A percentile compares a stretch with the other conserved stretches of the same genome.
phyloP scores from a whole-genome alignment of 345 rosid genomes.

The Mercurialis annua region DNA sequence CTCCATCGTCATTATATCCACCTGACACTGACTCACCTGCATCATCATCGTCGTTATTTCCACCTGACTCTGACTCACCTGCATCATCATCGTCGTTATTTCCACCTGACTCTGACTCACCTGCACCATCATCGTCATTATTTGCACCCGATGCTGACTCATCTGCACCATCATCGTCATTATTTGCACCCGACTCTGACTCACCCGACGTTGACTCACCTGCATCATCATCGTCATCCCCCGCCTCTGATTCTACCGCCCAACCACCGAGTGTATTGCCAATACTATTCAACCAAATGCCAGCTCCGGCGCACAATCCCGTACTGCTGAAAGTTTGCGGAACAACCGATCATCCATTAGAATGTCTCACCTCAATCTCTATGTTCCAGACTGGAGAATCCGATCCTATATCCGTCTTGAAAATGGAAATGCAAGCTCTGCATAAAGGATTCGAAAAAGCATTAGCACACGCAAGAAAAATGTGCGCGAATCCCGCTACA shows the following conservation, averaged over 20 bases:
- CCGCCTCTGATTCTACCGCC: no score
- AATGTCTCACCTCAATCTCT: slow-evolving; percentile 10
- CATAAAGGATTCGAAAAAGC: slow-evolving; percentile 1
- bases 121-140: neutral
- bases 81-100: no score
- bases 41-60: no score
- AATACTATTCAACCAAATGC: neutral
- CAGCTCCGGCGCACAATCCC: neutral
- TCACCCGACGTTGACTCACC: neutral
- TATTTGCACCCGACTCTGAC: neutral
- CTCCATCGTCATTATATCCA: neutral
- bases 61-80: neutral
- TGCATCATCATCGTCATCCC: no score
- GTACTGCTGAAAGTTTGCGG: slow-evolving; percentile 12
- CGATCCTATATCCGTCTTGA: slow-evolving; percentile 12
- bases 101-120: no score
- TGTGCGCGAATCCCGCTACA: neutral
- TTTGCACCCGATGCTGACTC: no score
- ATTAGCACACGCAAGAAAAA: neutral
- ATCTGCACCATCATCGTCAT: neutral
- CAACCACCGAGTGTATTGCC: no score
- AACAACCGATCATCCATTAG: neutral
- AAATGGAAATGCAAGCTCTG: slow-evolving; percentile 15
- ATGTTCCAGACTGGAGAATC: neutral
- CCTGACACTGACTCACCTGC: no score